Conservation (phyloP, 1,139 yeast species). For the Sugiyamaella paludigena region DNA sequence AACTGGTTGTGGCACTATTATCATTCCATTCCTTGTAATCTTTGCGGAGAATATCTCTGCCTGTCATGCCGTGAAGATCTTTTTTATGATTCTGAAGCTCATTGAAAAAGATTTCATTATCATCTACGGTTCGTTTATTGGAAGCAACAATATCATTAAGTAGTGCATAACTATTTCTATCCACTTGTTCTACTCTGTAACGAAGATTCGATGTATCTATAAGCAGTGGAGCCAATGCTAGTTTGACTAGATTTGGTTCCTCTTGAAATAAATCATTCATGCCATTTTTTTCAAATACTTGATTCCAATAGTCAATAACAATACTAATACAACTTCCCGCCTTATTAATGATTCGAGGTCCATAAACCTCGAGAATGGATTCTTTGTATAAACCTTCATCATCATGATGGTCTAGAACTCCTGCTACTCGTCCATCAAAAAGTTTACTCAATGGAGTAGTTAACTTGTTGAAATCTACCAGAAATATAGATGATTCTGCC, state of each 20-base stretch:
- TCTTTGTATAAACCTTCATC: constrained; percentile 55
- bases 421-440: constrained; percentile 45
- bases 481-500: constrained; percentile 44
- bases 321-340: constrained; percentile 80
- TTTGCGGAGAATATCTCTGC: constrained; percentile 64
- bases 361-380: constrained; percentile 29
- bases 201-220: constrained; percentile 69
- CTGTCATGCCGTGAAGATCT: constrained; percentile 57
- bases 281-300: constrained; percentile 23
- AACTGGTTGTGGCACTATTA: constrained; percentile 29
- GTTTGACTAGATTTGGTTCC: constrained; percentile 43
- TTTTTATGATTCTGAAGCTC: constrained; percentile 55
- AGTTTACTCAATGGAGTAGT: constrained; percentile 49
- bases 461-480: constrained; percentile 81
- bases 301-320: constrained; percentile 61
- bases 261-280: constrained; percentile 9
- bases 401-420: constrained; percentile 83
- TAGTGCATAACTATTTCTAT: constrained; percentile 44
- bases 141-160: constrained; percentile 32
- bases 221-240: constrained; percentile 65
- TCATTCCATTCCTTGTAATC: constrained; percentile 74
- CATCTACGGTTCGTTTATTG: constrained; percentile 1
- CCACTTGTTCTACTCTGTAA: constrained; percentile 56
- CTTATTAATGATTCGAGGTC: constrained; percentile 60
- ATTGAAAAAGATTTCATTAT: constrained; percentile 37